Base-by-base conservation (phyloP, 2,329 filamentous ascomycete genomes). In the Aspergillus spinulosporus region DNA sequence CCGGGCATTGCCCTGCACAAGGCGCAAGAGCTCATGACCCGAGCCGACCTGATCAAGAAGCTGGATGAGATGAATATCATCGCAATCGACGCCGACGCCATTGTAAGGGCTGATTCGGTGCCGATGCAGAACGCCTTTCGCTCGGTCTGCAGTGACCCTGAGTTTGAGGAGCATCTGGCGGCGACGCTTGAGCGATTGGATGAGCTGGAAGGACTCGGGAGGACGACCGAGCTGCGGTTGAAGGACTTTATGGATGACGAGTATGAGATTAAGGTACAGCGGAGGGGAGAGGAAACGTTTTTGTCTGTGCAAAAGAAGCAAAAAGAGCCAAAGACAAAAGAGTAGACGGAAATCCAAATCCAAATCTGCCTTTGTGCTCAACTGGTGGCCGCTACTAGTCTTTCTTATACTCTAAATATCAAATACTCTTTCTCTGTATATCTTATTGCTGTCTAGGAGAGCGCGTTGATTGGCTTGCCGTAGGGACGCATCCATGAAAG, bases 11-110 rank as follows among this genome's bases (percentile, higher is more conserved):
- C 89, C 0, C 84, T 96, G 52, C 90, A 96, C 71, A 83, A 88
- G 63, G 90, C 92, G 0, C 88, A 93, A 60, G 83, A 97, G 74
- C 88, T 97, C 70, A 97, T 97, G 92, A 97, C 94, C 11, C 84
- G 94, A 52, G 88, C 91, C 56, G 94, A 99, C 73, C 97, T 97
- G 71, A 92, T 97, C 66, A 86, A 93, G 63, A 82, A 86, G 58
- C 92, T 97, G 68, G 94, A 99, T 75, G 90, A 94, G 61, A 84
- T 94, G 59, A 97, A 97, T 70, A 84, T 99, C 58, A 97, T 97
- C 76, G 94, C 90, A 59, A 97, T 99, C 67, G 93, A 95, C 58
- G 90, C 88, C 55, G 82, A 84, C 40, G 91, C 92, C 11, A 88
- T 89, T 71, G 94, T 99, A 4, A 86, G 94, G 42, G 94, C 94